These are phyloP conservation scores for Monilinia fructigena DNA, from an alignment of 2,329 filamentous ascomycete species.

Conservation along the genomic window DNA sequence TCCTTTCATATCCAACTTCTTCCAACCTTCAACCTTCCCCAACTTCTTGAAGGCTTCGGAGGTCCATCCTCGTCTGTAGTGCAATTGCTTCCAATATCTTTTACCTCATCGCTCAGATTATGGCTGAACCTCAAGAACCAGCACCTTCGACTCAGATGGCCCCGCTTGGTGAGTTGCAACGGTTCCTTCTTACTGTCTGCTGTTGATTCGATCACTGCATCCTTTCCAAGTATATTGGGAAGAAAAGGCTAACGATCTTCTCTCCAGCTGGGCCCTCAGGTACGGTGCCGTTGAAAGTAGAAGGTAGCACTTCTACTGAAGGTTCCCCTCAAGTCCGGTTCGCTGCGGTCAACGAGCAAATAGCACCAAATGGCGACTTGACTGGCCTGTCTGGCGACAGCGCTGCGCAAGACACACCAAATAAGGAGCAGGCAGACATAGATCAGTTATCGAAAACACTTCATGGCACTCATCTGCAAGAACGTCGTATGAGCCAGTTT, in stretches of 20 bases:
- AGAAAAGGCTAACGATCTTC: slow-evolving; percentile 9
- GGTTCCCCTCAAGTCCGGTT: slow-evolving; percentile 63
- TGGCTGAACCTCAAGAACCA: slow-evolving; percentile 30
- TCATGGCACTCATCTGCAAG: slow-evolving; percentile 74
- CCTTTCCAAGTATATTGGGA: neutral
- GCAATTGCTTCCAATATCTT: slow-evolving; percentile 20
- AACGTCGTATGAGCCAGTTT: slow-evolving; percentile 79
- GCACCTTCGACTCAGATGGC: slow-evolving; percentile 23
- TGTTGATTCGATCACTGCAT: slow-evolving; percentile 25
- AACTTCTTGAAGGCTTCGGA: slow-evolving; percentile 23
- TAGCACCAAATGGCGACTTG: slow-evolving; percentile 50
- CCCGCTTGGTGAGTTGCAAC: slow-evolving; percentile 33
- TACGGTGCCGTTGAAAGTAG: slow-evolving; percentile 20
- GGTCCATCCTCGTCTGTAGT: slow-evolving; percentile 22
- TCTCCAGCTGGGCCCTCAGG: neutral
- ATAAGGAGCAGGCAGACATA: slow-evolving; percentile 31
- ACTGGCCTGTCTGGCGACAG: slow-evolving; percentile 32
- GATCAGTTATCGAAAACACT: slow-evolving; percentile 63
- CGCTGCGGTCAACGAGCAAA: slow-evolving; percentile 68
- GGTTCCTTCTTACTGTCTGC: slow-evolving; percentile 29
- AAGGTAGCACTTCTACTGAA: slow-evolving; percentile 27
- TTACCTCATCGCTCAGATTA: slow-evolving; percentile 22
- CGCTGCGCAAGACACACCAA: slow-evolving; percentile 29
- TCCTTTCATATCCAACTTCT: slow-evolving; percentile 23
- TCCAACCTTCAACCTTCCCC: slow-evolving; percentile 11